A percentile compares a stretch with the other conserved stretches of the same genome.
Conservation (phyloP, 306 rosid genomes). For the Acacia confusa region DNA sequence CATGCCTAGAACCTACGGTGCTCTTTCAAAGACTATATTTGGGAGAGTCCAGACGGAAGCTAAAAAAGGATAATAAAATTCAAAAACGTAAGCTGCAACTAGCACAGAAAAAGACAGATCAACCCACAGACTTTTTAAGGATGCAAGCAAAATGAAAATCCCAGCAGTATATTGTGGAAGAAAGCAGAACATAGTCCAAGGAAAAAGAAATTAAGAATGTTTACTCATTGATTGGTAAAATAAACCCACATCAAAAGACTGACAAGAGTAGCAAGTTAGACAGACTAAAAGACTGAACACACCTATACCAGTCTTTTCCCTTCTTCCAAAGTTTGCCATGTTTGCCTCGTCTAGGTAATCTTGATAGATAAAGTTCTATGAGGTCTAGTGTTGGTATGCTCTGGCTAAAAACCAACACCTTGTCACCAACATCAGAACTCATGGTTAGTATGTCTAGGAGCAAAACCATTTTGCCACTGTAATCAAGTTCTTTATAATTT, state of each 20-base stretch:
- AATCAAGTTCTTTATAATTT: slow-evolving; percentile 72
- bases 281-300: slow-evolving; percentile 36
- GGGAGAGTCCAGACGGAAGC: background rate
- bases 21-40: slow-evolving; percentile 24
- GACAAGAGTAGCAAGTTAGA: slow-evolving; percentile 27
- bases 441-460: slow-evolving; percentile 77
- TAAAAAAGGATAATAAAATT: background rate
- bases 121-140: slow-evolving; percentile 4
- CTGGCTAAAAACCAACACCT: slow-evolving; percentile 96
- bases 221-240: background rate
- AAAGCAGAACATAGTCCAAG: slow-evolving; percentile 14
- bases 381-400: slow-evolving; percentile 96
- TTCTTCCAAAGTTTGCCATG: slow-evolving; percentile 84
- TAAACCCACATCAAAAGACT: slow-evolving; percentile 11
- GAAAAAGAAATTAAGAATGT: background rate
- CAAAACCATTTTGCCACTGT: slow-evolving; percentile 97
- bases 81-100: slow-evolving; percentile 1
- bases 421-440: slow-evolving; percentile 86
- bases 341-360: slow-evolving; percentile 63
- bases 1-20: background rate
- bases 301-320: slow-evolving; percentile 98
- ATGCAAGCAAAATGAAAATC: slow-evolving; percentile 9
- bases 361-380: slow-evolving; percentile 84
- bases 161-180: slow-evolving; percentile 9
- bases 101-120: slow-evolving; percentile 20